phyloP scores from a whole-genome alignment of 768 basidiomycete species.

The Naganishia antarctica region DNA sequence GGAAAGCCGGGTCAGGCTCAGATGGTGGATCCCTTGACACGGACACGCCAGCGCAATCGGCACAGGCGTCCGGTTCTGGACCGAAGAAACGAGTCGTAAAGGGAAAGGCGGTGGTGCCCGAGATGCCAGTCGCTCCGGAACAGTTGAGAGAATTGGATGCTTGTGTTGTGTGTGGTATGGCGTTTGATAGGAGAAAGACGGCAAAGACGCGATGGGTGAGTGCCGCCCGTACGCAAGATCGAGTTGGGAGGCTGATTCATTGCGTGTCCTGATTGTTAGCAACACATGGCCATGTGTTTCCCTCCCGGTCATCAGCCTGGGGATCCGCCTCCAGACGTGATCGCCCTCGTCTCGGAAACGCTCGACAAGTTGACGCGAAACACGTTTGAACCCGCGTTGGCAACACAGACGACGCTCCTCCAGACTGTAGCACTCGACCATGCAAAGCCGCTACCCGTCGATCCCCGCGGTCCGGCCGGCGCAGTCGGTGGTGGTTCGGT shows the following conservation, averaged over 20 bases:
- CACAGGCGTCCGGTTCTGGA: no score
- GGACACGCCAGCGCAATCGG: background rate
- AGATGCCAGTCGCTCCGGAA: conserved; percentile 13
- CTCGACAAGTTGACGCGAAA: conserved; percentile 14
- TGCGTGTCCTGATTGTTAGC: background rate
- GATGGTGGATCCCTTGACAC: no score
- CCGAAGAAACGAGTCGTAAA: conserved; percentile 9
- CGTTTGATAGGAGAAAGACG: conserved; percentile 16
- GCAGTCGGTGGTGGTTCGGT: background rate
- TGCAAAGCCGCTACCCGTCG: background rate
- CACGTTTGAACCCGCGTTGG: background rate
- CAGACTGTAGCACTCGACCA: conserved; percentile 12
- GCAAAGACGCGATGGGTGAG: conserved; percentile 30
- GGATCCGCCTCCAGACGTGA: conserved; percentile 4
- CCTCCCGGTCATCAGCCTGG: background rate
- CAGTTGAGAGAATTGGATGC: conserved; percentile 23
- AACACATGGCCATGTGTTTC: conserved; percentile 20
- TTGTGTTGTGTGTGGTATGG: conserved; percentile 27
- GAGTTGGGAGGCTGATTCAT: background rate
- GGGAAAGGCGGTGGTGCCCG: conserved; percentile 8
- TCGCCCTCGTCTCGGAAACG: conserved; percentile 4
- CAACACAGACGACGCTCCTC: conserved; percentile 22
- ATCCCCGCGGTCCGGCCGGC: no score
- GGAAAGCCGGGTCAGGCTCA: no score
- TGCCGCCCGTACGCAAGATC: background rate